phyloP scores from a whole-genome alignment of 1,284 basidiomycete species.

The Trichosporon inkin region DNA sequence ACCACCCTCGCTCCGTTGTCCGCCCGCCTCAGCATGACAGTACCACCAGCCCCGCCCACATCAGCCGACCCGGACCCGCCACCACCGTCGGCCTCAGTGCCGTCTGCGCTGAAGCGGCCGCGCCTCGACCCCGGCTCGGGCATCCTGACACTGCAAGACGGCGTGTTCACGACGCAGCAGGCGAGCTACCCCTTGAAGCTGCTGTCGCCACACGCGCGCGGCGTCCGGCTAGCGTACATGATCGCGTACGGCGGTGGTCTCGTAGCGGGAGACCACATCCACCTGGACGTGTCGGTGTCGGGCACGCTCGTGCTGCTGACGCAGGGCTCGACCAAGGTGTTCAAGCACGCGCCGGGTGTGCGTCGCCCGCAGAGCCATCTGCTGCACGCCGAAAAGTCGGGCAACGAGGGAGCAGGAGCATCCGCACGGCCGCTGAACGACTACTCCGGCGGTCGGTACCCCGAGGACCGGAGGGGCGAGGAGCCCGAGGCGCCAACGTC shows the following conservation, averaged over 20 bases:
- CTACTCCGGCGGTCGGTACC: background rate
- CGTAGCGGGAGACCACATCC: conserved; percentile 76
- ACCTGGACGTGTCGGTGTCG: conserved; percentile 60
- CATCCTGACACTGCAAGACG: conserved; percentile 29
- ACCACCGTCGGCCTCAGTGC: too few relatives aligned
- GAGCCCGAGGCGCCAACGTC: conserved; percentile 23
- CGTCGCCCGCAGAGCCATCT: conserved; percentile 21
- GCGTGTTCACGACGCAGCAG: conserved; percentile 68
- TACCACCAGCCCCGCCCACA: too few relatives aligned
- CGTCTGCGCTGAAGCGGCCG: background rate
- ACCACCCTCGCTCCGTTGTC: too few relatives aligned
- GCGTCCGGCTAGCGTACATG: conserved; percentile 69
- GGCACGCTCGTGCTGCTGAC: conserved; percentile 40
- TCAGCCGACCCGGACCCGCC: too few relatives aligned
- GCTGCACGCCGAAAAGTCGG: background rate
- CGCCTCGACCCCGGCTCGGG: conserved; percentile 34
- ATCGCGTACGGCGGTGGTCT: conserved; percentile 90
- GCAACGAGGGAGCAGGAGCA: background rate
- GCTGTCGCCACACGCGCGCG: conserved; percentile 60
- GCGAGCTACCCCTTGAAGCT: conserved; percentile 89
- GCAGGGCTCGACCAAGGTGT: conserved; percentile 90
- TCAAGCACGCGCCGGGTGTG: conserved; percentile 64
- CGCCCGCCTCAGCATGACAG: too few relatives aligned
- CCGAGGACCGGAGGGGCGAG: background rate
- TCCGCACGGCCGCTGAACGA: background rate